Conservation (phyloP, 345 rosid genomes). For the Arabis alpina region DNA sequence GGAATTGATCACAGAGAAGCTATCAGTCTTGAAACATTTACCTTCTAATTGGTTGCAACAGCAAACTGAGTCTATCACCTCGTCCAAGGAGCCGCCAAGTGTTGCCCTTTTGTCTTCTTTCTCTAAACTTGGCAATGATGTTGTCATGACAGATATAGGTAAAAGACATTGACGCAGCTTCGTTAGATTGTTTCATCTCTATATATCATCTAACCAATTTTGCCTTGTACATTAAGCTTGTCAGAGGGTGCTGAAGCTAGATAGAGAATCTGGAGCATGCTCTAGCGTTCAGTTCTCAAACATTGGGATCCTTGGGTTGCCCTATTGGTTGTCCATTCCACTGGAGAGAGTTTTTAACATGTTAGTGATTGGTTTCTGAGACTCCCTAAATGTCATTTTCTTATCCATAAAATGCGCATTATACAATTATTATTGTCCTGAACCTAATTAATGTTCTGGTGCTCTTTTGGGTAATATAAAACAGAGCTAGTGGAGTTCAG, state of each 20-base stretch:
- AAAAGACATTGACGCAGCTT: constrained; percentile 19
- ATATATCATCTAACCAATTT: constrained; percentile 2
- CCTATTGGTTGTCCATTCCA: constrained; percentile 75
- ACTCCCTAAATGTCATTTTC: too few relatives aligned
- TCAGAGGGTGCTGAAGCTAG: constrained; percentile 69
- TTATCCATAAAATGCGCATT: too few relatives aligned
- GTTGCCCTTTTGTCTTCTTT: constrained; percentile 65
- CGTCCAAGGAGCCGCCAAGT: constrained; percentile 45
- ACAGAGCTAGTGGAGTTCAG: constrained; percentile 59
- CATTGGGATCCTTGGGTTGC: constrained; percentile 79
- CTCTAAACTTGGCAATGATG: constrained; percentile 53
- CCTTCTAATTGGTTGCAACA: constrained; percentile 61
- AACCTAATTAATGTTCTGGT: constrained; percentile 3
- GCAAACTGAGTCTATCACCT: constrained; percentile 47
- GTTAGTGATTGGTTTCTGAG: constrained; percentile 53
- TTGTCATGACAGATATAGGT: constrained; percentile 74
- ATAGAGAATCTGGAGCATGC: constrained; percentile 61
- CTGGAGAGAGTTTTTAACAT: constrained; percentile 67
- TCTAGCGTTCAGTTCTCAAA: constrained; percentile 72
- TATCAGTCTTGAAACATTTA: constrained; percentile 61
- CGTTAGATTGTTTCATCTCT: constrained; percentile 24
- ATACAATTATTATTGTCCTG: background rate
- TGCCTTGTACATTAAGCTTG: constrained; percentile 55
- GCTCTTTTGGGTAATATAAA: constrained; percentile 31
- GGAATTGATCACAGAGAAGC: constrained; percentile 59